These are phyloP conservation scores for Tetrahymena thermophila DNA, from an alignment of 73 alveolate genomes.

Conservation along the genomic window DNA sequence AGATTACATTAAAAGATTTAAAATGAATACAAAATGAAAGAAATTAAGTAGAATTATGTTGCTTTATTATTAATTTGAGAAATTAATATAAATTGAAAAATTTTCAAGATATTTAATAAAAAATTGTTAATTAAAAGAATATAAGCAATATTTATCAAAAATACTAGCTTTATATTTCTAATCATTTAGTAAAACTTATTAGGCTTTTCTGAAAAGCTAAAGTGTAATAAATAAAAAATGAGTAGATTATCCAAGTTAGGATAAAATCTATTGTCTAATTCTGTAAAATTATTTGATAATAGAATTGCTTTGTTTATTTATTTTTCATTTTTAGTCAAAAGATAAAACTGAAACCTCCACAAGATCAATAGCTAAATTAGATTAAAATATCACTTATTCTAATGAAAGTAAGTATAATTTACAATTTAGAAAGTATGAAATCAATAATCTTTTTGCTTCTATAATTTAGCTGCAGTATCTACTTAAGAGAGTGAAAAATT, in stretches of 20 bases:
- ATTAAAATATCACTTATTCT: background rate
- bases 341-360: background rate
- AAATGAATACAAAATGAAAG: background rate
- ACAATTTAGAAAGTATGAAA: too few species aligned
- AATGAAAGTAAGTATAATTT: background rate
- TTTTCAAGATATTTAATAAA: too few species aligned
- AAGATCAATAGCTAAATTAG: background rate
- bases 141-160: background rate
- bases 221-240: background rate
- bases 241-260: background rate
- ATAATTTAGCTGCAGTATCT: background rate
- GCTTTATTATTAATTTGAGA: background rate
- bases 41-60: background rate
- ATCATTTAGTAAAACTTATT: background rate
- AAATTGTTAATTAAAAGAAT: too few species aligned
- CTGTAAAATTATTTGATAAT: background rate
- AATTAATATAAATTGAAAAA: background rate
- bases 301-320: background rate
- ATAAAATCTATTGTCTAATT: background rate
- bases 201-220: background rate
- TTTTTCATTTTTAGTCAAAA: background rate
- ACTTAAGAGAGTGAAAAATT: background rate
- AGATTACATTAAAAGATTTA: too few species aligned
- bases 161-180: background rate
- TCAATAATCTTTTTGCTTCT: too few species aligned